Evolutionary conservation across 2,329 filamentous ascomycete species (phyloP).

Genomic region (Talaromyces sp.): DNA sequence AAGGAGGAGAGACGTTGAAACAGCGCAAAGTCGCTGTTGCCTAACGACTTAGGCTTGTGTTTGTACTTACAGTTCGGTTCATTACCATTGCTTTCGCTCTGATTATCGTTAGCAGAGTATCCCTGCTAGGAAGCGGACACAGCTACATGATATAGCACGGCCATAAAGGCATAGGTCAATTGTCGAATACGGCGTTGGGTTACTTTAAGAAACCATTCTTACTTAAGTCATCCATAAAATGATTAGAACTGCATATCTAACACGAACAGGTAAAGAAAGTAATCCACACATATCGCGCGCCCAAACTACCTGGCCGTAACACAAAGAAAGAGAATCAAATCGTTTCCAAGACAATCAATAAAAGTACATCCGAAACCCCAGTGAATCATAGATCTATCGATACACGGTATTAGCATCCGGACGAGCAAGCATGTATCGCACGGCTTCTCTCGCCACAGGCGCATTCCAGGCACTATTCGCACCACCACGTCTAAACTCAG

Average conservation of each 20-base stretch:
- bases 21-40: conserved; percentile 8
- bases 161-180: neutral
- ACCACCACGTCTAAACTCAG: conserved; percentile 51
- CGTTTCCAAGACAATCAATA: conserved; percentile 4
- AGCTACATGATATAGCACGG: neutral
- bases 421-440: conserved; percentile 60
- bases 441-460: conserved; percentile 60
- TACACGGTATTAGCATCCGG: conserved; percentile 33
- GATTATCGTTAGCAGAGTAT: neutral
- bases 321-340: neutral
- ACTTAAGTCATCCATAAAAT: neutral
- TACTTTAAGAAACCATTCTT: neutral
- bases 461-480: conserved; percentile 63
- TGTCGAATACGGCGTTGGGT: neutral
- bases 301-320: conserved; percentile 14
- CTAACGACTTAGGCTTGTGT: neutral
- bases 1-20: conserved; percentile 13
- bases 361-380: neutral
- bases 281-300: neutral
- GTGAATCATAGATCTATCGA: conserved; percentile 3
- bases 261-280: neutral
- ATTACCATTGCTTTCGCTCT: neutral
- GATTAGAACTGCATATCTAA: neutral
- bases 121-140: too few species aligned
- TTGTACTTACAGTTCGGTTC: neutral